A percentile compares a stretch with the other conserved stretches of the same genome.
These are phyloP conservation scores for Wallacemonas sp. DNA, from an alignment of 208 protist species.

Conservation along the genomic window DNA sequence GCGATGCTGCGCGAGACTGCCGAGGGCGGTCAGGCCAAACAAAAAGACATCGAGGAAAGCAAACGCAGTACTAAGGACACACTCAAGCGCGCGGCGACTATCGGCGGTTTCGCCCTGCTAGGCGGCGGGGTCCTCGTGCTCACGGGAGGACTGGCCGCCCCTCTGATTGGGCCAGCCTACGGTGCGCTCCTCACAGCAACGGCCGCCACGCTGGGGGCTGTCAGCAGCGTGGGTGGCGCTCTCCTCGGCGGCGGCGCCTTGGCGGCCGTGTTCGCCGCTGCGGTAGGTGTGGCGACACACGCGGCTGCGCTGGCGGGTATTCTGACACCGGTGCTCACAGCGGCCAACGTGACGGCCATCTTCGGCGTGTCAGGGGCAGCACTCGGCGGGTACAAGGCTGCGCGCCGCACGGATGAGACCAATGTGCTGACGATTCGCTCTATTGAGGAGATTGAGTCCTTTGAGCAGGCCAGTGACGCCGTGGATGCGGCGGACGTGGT, in stretches of 20 bases:
- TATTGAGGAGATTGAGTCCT: conserved; percentile 64
- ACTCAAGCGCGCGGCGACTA: conserved; percentile 46
- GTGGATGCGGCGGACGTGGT: conserved; percentile 21
- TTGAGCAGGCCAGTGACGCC: conserved; percentile 23
- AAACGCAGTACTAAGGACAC: conserved; percentile 40
- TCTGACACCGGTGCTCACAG: conserved; percentile 66
- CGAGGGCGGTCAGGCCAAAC: conserved; percentile 10
- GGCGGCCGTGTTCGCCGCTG: conserved; percentile 42
- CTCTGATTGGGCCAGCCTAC: conserved; percentile 65
- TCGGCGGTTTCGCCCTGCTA: conserved; percentile 72
- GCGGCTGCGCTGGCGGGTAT: conserved; percentile 58
- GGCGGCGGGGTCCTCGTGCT: conserved; percentile 61
- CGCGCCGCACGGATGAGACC: conserved; percentile 63
- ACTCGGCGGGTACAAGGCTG: conserved; percentile 73
- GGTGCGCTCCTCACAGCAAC: conserved; percentile 46
- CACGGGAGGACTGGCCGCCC: conserved; percentile 75
- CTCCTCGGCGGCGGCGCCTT: conserved; percentile 54
- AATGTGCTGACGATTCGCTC: conserved; percentile 67
- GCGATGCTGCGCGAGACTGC: conserved; percentile 1
- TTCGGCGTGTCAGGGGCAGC: conserved; percentile 72
- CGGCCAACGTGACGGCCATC: conserved; percentile 64
- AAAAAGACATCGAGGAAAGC: conserved; percentile 28
- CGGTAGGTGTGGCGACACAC: conserved; percentile 72
- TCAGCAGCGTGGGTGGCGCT: conserved; percentile 52
- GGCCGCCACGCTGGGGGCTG: conserved; percentile 45